Conservation (phyloP, 2,329 filamentous ascomycete genomes). For the Xylaria sp. region DNA sequence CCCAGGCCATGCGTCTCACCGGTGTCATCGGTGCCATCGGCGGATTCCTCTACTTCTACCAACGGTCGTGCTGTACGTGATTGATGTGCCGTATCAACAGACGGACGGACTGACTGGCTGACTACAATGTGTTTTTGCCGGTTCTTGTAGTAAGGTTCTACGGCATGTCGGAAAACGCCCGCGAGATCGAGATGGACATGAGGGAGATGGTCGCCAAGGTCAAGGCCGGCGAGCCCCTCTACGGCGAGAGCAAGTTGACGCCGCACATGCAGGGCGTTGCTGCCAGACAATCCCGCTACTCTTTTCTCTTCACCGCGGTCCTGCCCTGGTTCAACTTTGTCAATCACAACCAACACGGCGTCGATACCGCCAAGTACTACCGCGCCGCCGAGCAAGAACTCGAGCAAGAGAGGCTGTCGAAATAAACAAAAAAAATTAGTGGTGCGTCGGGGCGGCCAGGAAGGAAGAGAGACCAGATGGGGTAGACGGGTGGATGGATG, state of each 20-base stretch:
- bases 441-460: not conserved
- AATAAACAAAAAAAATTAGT: constrained; percentile 17
- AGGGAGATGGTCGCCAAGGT: constrained; percentile 97
- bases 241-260: constrained; percentile 81
- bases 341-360: constrained; percentile 94
- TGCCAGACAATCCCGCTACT: constrained; percentile 91
- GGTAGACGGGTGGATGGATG: no score
- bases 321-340: constrained; percentile 99
- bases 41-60: constrained; percentile 87
- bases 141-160: constrained; percentile 84
- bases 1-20: constrained; percentile 82
- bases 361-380: constrained; percentile 99
- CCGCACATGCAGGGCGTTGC: constrained; percentile 95
- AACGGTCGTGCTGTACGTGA: constrained; percentile 81
- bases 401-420: constrained; percentile 74
- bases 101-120: not conserved
- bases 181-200: constrained; percentile 97
- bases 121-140: not conserved
- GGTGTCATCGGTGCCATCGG: constrained; percentile 78
- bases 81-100: not conserved
- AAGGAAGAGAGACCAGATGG: not conserved
- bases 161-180: constrained; percentile 89
- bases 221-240: constrained; percentile 89
- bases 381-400: constrained; percentile 93
- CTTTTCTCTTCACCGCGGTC: constrained; percentile 82